Percentiles rank a stretch among this genome's conserved stretches.
These are phyloP conservation scores for Mycocentrospora acerina DNA, from an alignment of 2,329 filamentous ascomycete genomes.

Conservation along the genomic window DNA sequence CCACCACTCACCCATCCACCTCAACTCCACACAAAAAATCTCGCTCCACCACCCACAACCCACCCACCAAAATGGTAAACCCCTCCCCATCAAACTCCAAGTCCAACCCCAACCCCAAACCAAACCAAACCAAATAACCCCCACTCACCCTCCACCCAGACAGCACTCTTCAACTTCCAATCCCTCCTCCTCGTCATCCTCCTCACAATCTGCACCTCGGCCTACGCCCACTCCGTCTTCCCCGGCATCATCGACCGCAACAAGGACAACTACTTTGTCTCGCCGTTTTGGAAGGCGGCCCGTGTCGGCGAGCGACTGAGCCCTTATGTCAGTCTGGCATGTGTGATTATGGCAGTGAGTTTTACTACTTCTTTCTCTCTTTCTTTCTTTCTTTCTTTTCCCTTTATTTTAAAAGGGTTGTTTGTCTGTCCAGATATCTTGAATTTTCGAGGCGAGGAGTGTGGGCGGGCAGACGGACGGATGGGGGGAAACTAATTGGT, in stretches of 20 bases:
- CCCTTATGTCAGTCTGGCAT: conserved; percentile 93
- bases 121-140: too few species aligned
- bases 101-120: conserved; percentile 1
- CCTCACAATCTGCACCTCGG: conserved; percentile 91
- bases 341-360: conserved; percentile 84
- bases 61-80: conserved; percentile 14
- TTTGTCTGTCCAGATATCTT: conserved; percentile 1
- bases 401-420: too few species aligned
- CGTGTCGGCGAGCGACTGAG: conserved; percentile 89
- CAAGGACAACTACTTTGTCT: conserved; percentile 77
- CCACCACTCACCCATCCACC: too few species aligned
- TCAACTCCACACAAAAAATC: too few species aligned
- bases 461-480: neutral
- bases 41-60: neutral
- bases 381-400: too few species aligned
- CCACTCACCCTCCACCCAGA: conserved; percentile 61
- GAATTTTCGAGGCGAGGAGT: conserved; percentile 30
- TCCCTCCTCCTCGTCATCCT: conserved; percentile 92
- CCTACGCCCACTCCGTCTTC: conserved; percentile 88
- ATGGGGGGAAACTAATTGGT: neutral
- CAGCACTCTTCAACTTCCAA: conserved; percentile 98
- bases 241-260: conserved; percentile 89
- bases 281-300: conserved; percentile 95
- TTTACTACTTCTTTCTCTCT: neutral
- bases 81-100: neutral